Conservation (phyloP, 176 grass and related monocot species). For the Oryza glaberrima region DNA sequence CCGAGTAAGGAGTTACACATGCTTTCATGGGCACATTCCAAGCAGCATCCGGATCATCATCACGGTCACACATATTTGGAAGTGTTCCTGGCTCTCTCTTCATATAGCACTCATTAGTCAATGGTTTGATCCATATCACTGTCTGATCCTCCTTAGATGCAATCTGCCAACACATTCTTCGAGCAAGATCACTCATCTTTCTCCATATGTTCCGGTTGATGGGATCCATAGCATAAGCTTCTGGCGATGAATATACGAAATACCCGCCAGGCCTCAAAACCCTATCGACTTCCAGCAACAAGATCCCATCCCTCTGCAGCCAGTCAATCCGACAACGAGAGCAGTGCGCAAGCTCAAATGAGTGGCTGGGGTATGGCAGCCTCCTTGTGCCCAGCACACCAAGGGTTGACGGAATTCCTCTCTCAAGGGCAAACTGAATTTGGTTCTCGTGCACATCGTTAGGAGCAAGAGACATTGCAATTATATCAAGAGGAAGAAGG, state of each 20-base stretch:
- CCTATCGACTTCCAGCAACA: conserved; percentile 76
- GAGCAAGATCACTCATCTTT: conserved; percentile 64
- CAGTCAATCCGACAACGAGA: conserved; percentile 79
- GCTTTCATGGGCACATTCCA: conserved; percentile 83
- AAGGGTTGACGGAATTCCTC: conserved; percentile 70
- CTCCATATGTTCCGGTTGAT: conserved; percentile 71
- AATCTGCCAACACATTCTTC: conserved; percentile 75
- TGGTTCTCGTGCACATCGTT: conserved; percentile 91
- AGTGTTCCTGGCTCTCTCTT: conserved; percentile 58
- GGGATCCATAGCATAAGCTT: conserved; percentile 70
- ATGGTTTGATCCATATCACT: conserved; percentile 79
- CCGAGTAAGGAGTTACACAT: conserved; percentile 72
- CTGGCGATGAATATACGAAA: conserved; percentile 81
- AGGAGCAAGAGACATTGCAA: conserved; percentile 75
- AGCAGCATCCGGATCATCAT: conserved; percentile 71
- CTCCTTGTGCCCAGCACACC: conserved; percentile 75
- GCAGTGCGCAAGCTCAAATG: conserved; percentile 74
- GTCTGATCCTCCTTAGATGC: conserved; percentile 79
- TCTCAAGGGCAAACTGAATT: conserved; percentile 86
- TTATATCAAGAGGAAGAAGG: conserved; percentile 60
- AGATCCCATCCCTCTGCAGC: conserved; percentile 85
- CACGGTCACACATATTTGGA: conserved; percentile 52
- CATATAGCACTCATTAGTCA: conserved; percentile 76
- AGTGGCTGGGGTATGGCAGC: conserved; percentile 68
- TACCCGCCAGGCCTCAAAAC: conserved; percentile 76